A percentile compares a stretch with the other conserved stretches of the same genome.
phyloP scores from a whole-genome alignment of 2,329 filamentous ascomycete genomes.

The Fusarium sp. region DNA sequence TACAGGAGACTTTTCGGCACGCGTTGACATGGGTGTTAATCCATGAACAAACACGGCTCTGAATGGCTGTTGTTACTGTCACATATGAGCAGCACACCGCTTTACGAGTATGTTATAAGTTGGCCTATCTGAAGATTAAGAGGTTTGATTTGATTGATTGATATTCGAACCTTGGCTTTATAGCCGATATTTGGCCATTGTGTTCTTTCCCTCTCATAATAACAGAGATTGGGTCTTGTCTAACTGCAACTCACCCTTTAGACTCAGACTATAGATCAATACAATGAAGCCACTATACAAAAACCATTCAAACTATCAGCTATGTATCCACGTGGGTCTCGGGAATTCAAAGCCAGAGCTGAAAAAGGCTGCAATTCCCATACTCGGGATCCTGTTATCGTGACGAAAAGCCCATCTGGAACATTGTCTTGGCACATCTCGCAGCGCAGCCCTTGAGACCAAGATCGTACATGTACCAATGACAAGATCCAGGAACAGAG shows the following conservation, averaged over 20 bases:
- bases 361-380: neutral
- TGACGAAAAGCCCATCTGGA: conserved; percentile 13
- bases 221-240: neutral
- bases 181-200: neutral
- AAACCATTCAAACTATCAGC: neutral
- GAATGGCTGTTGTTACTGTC: neutral
- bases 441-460: neutral
- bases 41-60: conserved; percentile 1
- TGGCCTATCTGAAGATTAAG: neutral
- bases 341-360: neutral
- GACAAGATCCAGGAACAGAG: neutral
- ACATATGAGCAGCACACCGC: conserved; percentile 32
- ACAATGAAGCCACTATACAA: neutral
- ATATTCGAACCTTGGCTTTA: neutral
- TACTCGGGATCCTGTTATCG: neutral
- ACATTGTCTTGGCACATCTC: conserved; percentile 10
- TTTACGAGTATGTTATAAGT: neutral
- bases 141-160: neutral
- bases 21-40: neutral
- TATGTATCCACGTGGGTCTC: conserved; percentile 9
- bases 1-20: conserved; percentile 4
- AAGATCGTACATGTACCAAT: conserved; percentile 22
- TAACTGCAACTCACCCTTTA: neutral
- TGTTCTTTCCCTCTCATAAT: neutral
- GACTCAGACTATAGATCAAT: neutral